Evolutionary conservation across 164 flowering plant species (phyloP).

Genomic region (Vitis labrusca): DNA sequence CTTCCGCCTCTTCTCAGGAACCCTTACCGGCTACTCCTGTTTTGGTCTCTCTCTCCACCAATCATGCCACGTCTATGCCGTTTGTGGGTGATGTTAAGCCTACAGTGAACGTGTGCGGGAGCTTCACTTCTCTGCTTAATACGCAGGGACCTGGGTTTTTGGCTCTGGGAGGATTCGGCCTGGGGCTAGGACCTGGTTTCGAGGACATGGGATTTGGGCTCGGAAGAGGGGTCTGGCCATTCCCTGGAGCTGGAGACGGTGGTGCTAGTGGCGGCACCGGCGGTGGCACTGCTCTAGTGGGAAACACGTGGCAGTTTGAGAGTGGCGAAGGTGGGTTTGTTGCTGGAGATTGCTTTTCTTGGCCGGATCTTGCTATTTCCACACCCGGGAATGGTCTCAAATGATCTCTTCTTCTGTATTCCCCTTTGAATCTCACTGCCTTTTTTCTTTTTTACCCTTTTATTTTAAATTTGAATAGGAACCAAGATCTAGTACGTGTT

Average conservation of each 20-base stretch:
- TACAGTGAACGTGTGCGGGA: slow-evolving; percentile 21
- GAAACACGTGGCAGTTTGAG: slow-evolving; percentile 58
- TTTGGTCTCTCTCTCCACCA: slow-evolving; percentile 13
- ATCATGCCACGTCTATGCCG: slow-evolving; percentile 14
- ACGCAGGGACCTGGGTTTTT: slow-evolving; percentile 43
- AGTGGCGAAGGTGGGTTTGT: slow-evolving; percentile 39
- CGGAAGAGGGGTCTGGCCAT: slow-evolving; percentile 47
- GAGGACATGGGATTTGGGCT: slow-evolving; percentile 52
- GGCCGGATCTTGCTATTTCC: slow-evolving; percentile 69
- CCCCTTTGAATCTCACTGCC: not conserved
- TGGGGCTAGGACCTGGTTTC: slow-evolving; percentile 39
- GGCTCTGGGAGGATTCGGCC: slow-evolving; percentile 54
- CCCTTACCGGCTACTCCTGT: slow-evolving; percentile 21
- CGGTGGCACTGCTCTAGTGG: slow-evolving; percentile 10
- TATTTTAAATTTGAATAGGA: not conserved
- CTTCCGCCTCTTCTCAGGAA: slow-evolving; percentile 14
- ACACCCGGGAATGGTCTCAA: slow-evolving; percentile 47
- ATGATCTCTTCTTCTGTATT: slow-evolving; percentile 12
- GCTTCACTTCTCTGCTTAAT: slow-evolving; percentile 57
- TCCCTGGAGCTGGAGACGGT: slow-evolving; percentile 29
- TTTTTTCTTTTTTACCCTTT: not conserved
- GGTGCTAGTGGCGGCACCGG: slow-evolving; percentile 12
- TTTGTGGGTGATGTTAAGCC: slow-evolving; percentile 17
- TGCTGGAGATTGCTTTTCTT: slow-evolving; percentile 46
- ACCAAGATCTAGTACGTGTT: no score